A percentile compares a stretch with the other conserved stretches of the same genome.
Evolutionary conservation across 2,329 filamentous ascomycete species (phyloP).

Genomic region (Fusarium secorum): DNA sequence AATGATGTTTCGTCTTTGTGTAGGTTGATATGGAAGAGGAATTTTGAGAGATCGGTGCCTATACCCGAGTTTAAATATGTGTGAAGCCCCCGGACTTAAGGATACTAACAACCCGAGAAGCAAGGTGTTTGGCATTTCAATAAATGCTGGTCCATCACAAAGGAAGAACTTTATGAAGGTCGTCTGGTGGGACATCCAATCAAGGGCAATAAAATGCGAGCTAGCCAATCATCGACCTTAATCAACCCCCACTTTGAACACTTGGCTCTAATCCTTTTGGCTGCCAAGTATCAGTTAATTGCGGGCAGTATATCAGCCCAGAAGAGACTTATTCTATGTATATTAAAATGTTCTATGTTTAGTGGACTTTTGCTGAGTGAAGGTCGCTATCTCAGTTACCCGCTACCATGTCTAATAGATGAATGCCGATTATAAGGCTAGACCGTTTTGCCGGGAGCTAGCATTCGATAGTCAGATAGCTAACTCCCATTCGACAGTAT

Average conservation of each 20-base stretch:
- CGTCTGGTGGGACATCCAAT: background rate
- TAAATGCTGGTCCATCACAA: accelerated
- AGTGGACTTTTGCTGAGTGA: accelerated
- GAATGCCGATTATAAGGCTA: accelerated
- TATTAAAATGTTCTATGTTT: accelerated
- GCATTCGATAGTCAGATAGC: accelerated
- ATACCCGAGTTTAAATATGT: background rate
- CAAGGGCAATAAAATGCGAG: background rate
- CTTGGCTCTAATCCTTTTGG: background rate
- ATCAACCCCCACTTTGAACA: accelerated
- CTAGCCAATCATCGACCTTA: background rate
- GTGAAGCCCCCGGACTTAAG: accelerated
- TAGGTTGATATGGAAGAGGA: no score
- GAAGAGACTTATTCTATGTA: accelerated
- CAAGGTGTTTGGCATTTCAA: accelerated
- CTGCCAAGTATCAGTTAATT: background rate
- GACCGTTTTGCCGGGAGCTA: background rate
- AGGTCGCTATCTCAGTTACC: accelerated
- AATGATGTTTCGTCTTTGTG: background rate
- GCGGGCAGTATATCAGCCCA: background rate
- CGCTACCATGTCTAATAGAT: accelerated
- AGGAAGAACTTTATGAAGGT: accelerated
- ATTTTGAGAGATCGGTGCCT: background rate
- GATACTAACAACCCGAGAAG: background rate
- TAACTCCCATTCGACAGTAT: background rate